Conservation (phyloP, 1,284 basidiomycete species). For the Irpex lacteus region DNA sequence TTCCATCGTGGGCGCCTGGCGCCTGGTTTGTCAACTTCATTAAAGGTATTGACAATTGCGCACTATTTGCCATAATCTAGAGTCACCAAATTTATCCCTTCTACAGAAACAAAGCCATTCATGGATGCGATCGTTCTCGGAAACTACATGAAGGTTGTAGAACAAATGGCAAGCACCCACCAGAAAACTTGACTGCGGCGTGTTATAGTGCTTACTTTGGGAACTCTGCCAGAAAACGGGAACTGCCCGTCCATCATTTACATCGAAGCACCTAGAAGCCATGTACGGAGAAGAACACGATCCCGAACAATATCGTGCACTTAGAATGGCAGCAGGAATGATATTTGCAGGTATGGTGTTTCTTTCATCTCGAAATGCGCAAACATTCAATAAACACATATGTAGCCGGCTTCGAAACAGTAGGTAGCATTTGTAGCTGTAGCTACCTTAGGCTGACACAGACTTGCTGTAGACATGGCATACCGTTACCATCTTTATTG, state of each 20-base stretch:
- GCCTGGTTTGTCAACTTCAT: slow-evolving; percentile 22
- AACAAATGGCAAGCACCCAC: not conserved
- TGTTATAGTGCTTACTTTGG: not conserved
- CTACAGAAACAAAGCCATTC: not conserved
- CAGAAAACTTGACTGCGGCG: not conserved
- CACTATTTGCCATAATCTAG: no score
- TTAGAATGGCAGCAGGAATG: not conserved
- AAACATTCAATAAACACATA: not conserved
- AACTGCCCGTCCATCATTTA: slow-evolving; percentile 3
- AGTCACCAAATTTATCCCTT: no score
- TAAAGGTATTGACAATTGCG: not conserved
- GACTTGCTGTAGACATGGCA: slow-evolving; percentile 6
- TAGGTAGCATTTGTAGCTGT: not conserved
- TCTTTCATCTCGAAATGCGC: not conserved
- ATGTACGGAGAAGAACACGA: not conserved
- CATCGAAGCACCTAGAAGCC: not conserved
- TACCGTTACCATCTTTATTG: slow-evolving; percentile 11
- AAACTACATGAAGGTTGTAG: not conserved
- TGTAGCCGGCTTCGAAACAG: not conserved
- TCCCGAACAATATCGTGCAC: not conserved
- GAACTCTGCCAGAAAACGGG: not conserved
- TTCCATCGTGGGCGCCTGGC: slow-evolving; percentile 27
- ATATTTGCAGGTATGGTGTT: not conserved
- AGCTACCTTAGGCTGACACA: no score
- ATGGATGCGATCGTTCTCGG: not conserved